Evolutionary conservation across 768 basidiomycete species (phyloP), one percentile per base, ranked within the genome.

Genomic region (Leccinum boreale): DNA sequence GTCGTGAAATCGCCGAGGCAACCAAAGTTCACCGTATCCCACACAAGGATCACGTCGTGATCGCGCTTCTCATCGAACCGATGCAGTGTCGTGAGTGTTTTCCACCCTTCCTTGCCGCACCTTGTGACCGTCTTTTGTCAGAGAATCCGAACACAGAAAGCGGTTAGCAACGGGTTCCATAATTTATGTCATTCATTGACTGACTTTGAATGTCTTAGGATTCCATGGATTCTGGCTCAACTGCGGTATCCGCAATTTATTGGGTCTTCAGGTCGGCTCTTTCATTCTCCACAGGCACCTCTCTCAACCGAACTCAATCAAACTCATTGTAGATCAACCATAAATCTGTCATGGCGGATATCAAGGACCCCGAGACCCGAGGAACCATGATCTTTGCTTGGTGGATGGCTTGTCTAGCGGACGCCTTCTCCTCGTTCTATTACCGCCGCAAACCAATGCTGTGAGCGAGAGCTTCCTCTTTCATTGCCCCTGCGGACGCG

Each of bases 331-430:
- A 92, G 90, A 90, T 92, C 70, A 92, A 92, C 72, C 89, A 91
- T 66, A 91, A 90, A 70, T 84, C 89, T 4, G 86, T 86, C 36
- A 85, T 89, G 77, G 79, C 82, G 10, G 83, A 79, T 58, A 89
- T 91, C 62, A 79, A 83, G 60, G 89, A 91, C 67, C 79, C 83
- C 42, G 90, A 92, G 65, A 84, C 79, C 51, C 84, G 87, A 53
- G 87, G 89, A 24, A 91, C 88, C 6, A 90, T 93, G 86, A 88
- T 90, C 52, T 94, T 92, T 67, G 88, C 92, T 1, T 94, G 93
- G 89, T 95, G 94, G 92, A 89, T 94, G 84, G 87, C 92, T 8
- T 90, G 88, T 71, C 77, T 94, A 48, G 80, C 83, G 33, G 94
- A 97, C 66, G 90, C 92, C 7, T 92, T 89, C 73, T 84, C 85